phyloP scores from a whole-genome alignment of 129 eudicot species.

The Pseudognaphalium luteoalbum region DNA sequence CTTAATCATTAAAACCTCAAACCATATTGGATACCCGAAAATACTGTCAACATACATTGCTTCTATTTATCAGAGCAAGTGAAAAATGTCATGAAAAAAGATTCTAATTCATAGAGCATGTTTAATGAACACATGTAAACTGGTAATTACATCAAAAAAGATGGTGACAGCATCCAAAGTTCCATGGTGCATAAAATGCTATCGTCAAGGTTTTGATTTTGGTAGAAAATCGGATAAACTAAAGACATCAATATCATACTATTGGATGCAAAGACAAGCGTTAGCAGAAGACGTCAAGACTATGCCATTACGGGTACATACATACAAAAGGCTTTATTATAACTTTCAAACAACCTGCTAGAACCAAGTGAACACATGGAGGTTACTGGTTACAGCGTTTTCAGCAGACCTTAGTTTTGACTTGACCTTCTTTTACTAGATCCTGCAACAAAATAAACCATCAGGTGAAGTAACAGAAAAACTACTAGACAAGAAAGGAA shows the following conservation, averaged over 20 bases:
- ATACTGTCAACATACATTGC: not conserved
- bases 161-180: not conserved
- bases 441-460: constrained; percentile 27
- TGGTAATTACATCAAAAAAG: no score
- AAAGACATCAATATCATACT: not conserved
- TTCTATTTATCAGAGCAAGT: no score
- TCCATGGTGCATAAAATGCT: not conserved
- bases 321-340: not conserved
- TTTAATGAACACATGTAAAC: not conserved
- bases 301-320: not conserved
- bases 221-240: not conserved
- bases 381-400: not conserved
- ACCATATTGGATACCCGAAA: not conserved
- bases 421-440: constrained; percentile 24
- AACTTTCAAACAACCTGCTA: constrained; percentile 7
- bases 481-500: no score
- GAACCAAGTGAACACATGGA: constrained; percentile 6
- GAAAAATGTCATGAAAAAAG: no score
- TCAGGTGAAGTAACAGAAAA: not conserved
- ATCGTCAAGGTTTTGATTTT: not conserved
- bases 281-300: not conserved
- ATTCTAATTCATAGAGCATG: not conserved
- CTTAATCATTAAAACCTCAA: not conserved
- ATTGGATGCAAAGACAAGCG: not conserved
- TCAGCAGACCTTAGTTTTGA: constrained; percentile 10